phyloP scores from a whole-genome alignment of 2,329 filamentous ascomycete genomes.

The Trichoderma pleuroti region DNA sequence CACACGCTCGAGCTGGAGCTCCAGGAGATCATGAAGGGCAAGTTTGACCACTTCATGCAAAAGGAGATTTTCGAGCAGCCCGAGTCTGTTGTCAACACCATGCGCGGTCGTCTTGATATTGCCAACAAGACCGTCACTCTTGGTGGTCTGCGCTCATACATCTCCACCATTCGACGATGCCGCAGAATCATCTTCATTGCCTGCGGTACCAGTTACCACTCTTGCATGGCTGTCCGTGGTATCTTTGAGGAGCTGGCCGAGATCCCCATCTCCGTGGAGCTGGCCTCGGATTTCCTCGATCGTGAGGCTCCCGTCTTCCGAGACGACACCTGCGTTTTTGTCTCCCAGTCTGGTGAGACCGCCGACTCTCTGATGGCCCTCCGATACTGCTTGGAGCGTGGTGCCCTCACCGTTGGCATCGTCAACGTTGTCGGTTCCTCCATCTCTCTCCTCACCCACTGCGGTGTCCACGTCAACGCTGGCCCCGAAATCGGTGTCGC shows the following conservation, averaged over 20 bases:
- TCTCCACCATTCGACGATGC: conserved; percentile 93
- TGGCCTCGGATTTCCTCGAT: conserved; percentile 97
- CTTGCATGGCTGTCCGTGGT: conserved; percentile 98
- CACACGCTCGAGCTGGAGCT: conserved; percentile 98
- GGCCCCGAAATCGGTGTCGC: conserved; percentile 98
- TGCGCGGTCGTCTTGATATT: conserved; percentile 95
- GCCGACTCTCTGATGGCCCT: conserved; percentile 96
- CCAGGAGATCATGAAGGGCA: conserved; percentile 99
- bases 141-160: conserved; percentile 93
- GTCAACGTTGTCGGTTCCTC: conserved; percentile 98
- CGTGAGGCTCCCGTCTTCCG: conserved; percentile 96
- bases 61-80: conserved; percentile 99
- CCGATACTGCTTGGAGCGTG: conserved; percentile 95
- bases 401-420: conserved; percentile 93
- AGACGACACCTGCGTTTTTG: conserved; percentile 98
- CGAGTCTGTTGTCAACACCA: conserved; percentile 98
- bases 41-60: conserved; percentile 99
- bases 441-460: conserved; percentile 98
- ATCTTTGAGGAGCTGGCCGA: conserved; percentile 97
- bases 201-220: conserved; percentile 97
- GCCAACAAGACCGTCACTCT: conserved; percentile 94
- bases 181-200: conserved; percentile 98
- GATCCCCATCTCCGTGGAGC: conserved; percentile 93
- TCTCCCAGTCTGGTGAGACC: conserved; percentile 97
- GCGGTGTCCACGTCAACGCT: conserved; percentile 99